Conservation (phyloP, 768 basidiomycete genomes). For the Podaxis sp. region DNA sequence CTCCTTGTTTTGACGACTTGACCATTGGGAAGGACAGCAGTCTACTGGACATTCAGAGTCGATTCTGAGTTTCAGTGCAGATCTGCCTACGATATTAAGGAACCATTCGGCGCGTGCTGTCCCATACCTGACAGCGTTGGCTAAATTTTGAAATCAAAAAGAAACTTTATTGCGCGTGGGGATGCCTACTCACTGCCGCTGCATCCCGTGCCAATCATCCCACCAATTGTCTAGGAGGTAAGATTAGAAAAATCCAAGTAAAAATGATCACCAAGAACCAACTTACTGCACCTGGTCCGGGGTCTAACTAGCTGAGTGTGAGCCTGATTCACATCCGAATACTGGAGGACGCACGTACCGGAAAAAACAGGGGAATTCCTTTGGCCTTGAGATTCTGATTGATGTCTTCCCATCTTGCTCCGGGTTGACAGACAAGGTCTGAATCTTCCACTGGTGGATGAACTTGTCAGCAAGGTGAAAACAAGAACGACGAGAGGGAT, state of each 20-base stretch:
- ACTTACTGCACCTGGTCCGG: slow-evolving; percentile 65
- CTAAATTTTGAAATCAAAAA: slow-evolving; percentile 26
- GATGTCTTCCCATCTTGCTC: slow-evolving; percentile 75
- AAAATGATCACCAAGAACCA: neutral
- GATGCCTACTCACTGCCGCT: slow-evolving; percentile 60
- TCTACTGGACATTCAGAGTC: slow-evolving; percentile 36
- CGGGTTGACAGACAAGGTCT: slow-evolving; percentile 74
- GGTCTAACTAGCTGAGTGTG: slow-evolving; percentile 48
- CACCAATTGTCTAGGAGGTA: slow-evolving; percentile 64
- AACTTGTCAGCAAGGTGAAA: neutral
- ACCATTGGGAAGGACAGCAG: slow-evolving; percentile 79
- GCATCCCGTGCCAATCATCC: slow-evolving; percentile 87
- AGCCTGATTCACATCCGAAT: neutral
- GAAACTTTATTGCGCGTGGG: neutral
- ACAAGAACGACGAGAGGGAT: slow-evolving; percentile 10
- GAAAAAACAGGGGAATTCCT: slow-evolving; percentile 81
- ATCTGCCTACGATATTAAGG: slow-evolving; percentile 61
- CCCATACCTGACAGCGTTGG: slow-evolving; percentile 82
- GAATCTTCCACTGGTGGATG: slow-evolving; percentile 53
- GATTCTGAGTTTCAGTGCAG: neutral
- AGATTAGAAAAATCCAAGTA: neutral
- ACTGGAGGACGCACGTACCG: slow-evolving; percentile 35
- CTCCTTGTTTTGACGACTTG: slow-evolving; percentile 84
- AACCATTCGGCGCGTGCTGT: slow-evolving; percentile 90
- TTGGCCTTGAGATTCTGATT: slow-evolving; percentile 63